Evolutionary conservation across 805 yeast genomes (phyloP), one percentile per base, ranked within the genome.

Genomic region (Yarrowia sp.): DNA sequence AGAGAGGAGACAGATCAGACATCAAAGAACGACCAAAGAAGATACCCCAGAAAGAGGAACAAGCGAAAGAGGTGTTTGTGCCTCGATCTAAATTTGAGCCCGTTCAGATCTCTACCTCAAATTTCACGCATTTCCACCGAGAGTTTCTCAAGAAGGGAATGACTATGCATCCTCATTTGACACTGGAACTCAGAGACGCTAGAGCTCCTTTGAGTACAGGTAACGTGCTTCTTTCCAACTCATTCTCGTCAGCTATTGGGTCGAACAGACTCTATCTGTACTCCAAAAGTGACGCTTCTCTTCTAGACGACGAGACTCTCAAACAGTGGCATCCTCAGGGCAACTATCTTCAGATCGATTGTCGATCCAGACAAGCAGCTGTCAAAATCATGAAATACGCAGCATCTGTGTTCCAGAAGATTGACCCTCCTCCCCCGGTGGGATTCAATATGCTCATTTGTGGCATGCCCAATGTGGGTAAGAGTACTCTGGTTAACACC

Each of bases 391-490:
- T 90, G 15, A 81, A 84, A 10, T 73, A 81, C 12, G 79, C 91
- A 3, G 81, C 81, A 45, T 81, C 83, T 66, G 79, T 70, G 40
- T 68, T 84, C 73, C 71, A 77, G 36, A 71, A 75, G 4, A 80
- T 86, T 83, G 77, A 76, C 19, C 91, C 94, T 0, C 85, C 88
- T 0, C 96, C 97, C 0, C 97, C 98, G 0, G 77, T 92, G 70
- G 98, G 98, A 0, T 80, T 90, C 59, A 79, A 92, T 26, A 77
- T 90, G 69, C 81, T 93, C 81, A 85, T 94, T 55, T 87, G 89
- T 8, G 99, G 99, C 0, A 90, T 95, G 95, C 99, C 99, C 1
- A 95, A 95, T 76, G 97, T 92, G n/a, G 99, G 99, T 0, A 95
- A 95, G 77, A 90, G 97, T 12, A 89, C 97, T 0, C 76, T 95